Percentiles rank a stretch among this genome's conserved stretches.
These are phyloP conservation scores for Mucor indicus DNA, from an alignment of 371 early-diverging fungal species.

Conservation along the genomic window DNA sequence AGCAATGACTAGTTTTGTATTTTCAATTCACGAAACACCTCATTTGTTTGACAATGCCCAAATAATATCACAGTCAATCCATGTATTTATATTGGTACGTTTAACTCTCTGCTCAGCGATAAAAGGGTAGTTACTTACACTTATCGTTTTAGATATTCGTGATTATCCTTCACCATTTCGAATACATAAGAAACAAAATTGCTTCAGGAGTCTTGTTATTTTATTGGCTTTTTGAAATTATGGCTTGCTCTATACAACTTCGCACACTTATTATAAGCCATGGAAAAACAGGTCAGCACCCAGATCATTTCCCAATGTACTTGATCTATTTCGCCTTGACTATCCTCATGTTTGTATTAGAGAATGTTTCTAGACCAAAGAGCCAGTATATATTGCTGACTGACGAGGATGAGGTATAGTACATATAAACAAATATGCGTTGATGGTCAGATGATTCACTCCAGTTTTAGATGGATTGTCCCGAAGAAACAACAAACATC, in stretches of 20 bases:
- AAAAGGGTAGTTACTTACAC: not conserved
- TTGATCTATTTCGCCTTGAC: conserved; percentile 32
- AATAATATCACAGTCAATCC: conserved; percentile 2
- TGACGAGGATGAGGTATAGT: conserved; percentile 22
- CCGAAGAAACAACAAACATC: conserved; percentile 76
- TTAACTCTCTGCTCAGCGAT: conserved; percentile 10
- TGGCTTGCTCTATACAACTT: conserved; percentile 36
- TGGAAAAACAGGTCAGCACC: conserved; percentile 13
- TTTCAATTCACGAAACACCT: not conserved
- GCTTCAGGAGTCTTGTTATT: conserved; percentile 62
- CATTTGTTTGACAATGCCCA: conserved; percentile 16
- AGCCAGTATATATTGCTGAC: conserved; percentile 44
- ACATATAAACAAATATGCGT: too few relatives aligned
- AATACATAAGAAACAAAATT: conserved; percentile 52
- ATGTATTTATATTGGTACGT: conserved; percentile 23
- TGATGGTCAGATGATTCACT: not conserved
- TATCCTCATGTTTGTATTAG: conserved; percentile 48
- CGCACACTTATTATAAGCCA: conserved; percentile 47
- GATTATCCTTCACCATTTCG: conserved; percentile 50
- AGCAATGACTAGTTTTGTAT: conserved; percentile 1
- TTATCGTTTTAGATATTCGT: conserved; percentile 32
- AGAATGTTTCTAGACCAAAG: conserved; percentile 49
- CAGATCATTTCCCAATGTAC: conserved; percentile 26
- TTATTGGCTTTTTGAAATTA: conserved; percentile 60
- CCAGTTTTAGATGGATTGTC: conserved; percentile 32